A percentile compares a stretch with the other conserved stretches of the same genome.
Conservation (phyloP, 441 rosid genomes). For the Populus hybrid region DNA sequence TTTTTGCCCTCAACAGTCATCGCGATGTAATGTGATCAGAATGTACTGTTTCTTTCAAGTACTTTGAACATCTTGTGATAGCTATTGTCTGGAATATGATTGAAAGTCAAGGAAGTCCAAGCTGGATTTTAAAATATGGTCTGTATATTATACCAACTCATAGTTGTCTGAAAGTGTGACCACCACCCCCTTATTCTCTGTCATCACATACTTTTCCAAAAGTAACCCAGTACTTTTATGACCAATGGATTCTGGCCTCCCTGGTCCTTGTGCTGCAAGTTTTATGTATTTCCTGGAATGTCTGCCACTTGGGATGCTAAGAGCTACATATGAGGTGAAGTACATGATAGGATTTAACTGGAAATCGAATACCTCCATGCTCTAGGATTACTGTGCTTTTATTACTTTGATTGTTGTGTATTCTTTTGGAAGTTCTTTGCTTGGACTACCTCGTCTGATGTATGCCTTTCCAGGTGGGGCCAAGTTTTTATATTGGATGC, state of each 20-base stretch:
- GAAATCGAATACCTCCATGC: neutral
- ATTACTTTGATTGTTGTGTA: neutral
- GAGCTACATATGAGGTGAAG: neutral
- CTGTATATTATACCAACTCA: neutral
- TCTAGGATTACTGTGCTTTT: neutral
- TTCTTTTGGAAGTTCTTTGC: neutral
- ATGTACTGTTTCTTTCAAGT: neutral
- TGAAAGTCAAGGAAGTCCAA: neutral
- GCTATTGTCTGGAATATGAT: neutral
- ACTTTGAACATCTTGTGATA: neutral
- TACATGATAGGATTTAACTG: neutral
- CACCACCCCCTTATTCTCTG: neutral
- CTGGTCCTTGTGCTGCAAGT: neutral
- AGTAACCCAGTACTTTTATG: neutral
- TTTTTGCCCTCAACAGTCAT: neutral
- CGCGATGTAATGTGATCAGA: neutral
- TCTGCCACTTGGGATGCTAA: neutral
- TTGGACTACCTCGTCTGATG: neutral
- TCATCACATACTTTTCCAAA: neutral
- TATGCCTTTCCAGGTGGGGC: conserved; percentile 73
- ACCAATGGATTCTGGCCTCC: neutral
- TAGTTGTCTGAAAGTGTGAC: neutral
- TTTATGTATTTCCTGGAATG: neutral
- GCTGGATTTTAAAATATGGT: neutral
- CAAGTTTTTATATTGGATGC: conserved; percentile 99